phyloP scores from a whole-genome alignment of 2,329 filamentous ascomycete species.

The Aureobasidium musti region DNA sequence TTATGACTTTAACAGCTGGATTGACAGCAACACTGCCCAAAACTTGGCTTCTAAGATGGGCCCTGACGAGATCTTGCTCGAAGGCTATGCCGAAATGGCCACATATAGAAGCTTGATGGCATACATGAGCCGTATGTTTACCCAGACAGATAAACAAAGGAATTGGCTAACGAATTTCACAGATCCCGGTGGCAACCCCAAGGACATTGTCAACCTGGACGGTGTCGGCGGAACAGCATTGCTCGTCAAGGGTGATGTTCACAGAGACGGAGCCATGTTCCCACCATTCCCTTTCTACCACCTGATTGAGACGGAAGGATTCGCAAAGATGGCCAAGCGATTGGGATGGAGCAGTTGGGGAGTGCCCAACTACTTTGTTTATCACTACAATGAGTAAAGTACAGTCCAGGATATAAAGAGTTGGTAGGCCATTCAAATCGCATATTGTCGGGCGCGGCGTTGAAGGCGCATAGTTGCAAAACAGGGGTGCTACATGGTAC shows the following conservation, averaged over 20 bases:
- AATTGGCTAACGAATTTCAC: constrained; percentile 8
- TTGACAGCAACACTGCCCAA: constrained; percentile 79
- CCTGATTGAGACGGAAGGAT: constrained; percentile 95
- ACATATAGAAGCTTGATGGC: constrained; percentile 94
- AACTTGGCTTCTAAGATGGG: constrained; percentile 77
- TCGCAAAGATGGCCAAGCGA: constrained; percentile 92
- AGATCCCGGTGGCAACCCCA: constrained; percentile 37
- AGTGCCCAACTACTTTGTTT: constrained; percentile 97
- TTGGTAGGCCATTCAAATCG: not conserved
- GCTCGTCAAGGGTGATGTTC: constrained; percentile 93
- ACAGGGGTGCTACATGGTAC: not conserved
- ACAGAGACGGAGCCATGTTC: constrained; percentile 98
- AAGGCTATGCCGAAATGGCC: constrained; percentile 90
- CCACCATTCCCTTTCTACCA: constrained; percentile 95
- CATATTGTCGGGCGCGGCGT: constrained; percentile 26
- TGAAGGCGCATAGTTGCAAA: constrained; percentile 20
- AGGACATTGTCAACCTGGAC: constrained; percentile 66
- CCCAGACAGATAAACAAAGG: not conserved
- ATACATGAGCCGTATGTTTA: constrained; percentile 65
- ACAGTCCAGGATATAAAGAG: not conserved
- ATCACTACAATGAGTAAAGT: constrained; percentile 81
- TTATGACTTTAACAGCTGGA: constrained; percentile 98
- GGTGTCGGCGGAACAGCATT: constrained; percentile 92
- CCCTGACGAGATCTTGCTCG: constrained; percentile 86
- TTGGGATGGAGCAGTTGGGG: constrained; percentile 83